Evolutionary conservation across 1,284 basidiomycete genomes (phyloP), one percentile per base, ranked within the genome.

Genomic region (Rhodotorula sp.): DNA sequence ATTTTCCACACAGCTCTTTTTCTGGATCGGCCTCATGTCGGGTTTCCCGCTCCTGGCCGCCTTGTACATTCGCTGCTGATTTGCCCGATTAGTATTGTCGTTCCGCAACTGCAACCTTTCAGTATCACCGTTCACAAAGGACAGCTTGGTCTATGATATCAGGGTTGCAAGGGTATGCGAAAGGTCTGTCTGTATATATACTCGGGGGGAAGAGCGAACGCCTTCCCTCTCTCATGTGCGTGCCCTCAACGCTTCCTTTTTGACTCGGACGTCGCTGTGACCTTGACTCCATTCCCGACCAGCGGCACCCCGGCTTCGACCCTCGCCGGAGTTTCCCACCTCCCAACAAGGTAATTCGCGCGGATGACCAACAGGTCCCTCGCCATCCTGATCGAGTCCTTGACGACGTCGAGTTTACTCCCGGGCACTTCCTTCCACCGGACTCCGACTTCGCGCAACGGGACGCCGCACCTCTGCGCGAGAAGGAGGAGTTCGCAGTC

Each of bases 31-130:
- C 1, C 79, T 87, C 26, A 82, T 84, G 88, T 78, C 89, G 4
- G 95, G 95, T 4, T 94, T 98, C 84, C 95, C 95, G 0, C 80
- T 97, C 72, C 86, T 98, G 61, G 97, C 91, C 80, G 93, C 95
- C 31, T 88, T 88, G 16, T 94, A 79, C 65, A 69, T 81, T n/a
- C 72, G 76, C 4, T 63, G 47, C 60, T 70, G 26, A 59, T 43
- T 43, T 43, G 12, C 8, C 38, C 38, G 14, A 12, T 1, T 43
- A 28, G 28, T 28, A 28, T 28, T 8, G 38, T 43, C 38, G 38
- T 43, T 43, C 34, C 10, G 38, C 38, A 43, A 1, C 38, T 14
- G 38, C 38, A 43, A 43, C 38, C 38, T 10, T 43, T 43, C 38
- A 43, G 38, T 43, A 43, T 43, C 38, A 43, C 38, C 2, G 38